Percentiles rank a stretch among this genome's conserved stretches.
These are phyloP conservation scores for Saccharomycopsis microspora DNA, from an alignment of 805 yeast species.

Conservation along the genomic window DNA sequence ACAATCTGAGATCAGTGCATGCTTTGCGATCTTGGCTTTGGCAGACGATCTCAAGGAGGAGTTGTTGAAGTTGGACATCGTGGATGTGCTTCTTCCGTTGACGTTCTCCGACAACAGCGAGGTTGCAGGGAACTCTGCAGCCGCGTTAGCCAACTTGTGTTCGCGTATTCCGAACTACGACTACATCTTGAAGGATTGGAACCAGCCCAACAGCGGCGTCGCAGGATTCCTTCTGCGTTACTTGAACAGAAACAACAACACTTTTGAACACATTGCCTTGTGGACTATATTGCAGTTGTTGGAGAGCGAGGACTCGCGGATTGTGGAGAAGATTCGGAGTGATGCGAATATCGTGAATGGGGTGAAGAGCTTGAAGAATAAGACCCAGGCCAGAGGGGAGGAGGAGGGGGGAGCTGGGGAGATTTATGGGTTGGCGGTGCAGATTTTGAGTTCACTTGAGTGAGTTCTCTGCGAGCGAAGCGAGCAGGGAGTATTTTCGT, in stretches of 20 bases:
- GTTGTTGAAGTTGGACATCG: slow-evolving; percentile 70
- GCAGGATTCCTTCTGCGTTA: slow-evolving; percentile 74
- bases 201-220: slow-evolving; percentile 72
- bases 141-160: slow-evolving; percentile 92
- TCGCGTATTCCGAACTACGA: slow-evolving; percentile 81
- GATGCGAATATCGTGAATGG: slow-evolving; percentile 43
- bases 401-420: slow-evolving; percentile 24
- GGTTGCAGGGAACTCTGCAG: slow-evolving; percentile 97
- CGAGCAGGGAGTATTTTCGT: too few relatives aligned
- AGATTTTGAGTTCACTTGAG: slow-evolving; percentile 29
- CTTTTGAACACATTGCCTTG: slow-evolving; percentile 94
- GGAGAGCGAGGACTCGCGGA: slow-evolving; percentile 68
- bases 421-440: slow-evolving; percentile 55
- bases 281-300: slow-evolving; percentile 93
- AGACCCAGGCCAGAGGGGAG: slow-evolving; percentile 13
- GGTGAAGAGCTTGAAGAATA: slow-evolving; percentile 33
- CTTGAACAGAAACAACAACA: slow-evolving; percentile 73
- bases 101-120: slow-evolving; percentile 83
- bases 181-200: slow-evolving; percentile 71
- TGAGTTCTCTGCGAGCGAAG: neutral
- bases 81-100: slow-evolving; percentile 83
- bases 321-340: slow-evolving; percentile 41
- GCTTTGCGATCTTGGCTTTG: slow-evolving; percentile 90
- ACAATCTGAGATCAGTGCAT: slow-evolving; percentile 93
- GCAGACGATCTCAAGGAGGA: slow-evolving; percentile 90